Evolutionary conservation across 352 stramenopile genomes (phyloP), one percentile per base, ranked within the genome.

Genomic region (Phytopythium aichiense): DNA sequence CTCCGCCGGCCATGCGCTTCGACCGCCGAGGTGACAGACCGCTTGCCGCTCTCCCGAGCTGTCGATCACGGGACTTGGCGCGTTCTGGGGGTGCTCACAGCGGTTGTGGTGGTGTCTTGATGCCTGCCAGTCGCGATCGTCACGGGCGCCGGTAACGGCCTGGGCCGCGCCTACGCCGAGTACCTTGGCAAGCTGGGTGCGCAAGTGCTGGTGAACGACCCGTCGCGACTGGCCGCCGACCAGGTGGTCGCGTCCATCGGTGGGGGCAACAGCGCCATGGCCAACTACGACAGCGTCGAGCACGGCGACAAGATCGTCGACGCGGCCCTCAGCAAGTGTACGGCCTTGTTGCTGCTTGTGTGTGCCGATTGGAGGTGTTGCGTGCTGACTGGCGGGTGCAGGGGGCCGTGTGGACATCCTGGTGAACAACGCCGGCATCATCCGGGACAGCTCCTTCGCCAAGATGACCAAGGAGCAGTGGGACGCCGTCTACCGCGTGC

Each of bases 391-490:
- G 43, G 11, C 8, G 54, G 23, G 15, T 8, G 25, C 54, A 89
- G 80, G 79, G 74, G 93, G 89, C 0, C 73, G 83, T 12, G 78
- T 97, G 54, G 94, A 98, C 65, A 87, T 97, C 42, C 65, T 98
- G 11, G 74, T 98, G 49, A 98, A 98, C 73, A 98, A 98, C 68
- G 94, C 94, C 8, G 94, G 84, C 13, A 89, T 92, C 72, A 71
- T 99, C 73, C 78, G 95, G 61, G 70, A 96, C 82, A 77, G 92
- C 65, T 89, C 83, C 23, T 94, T 97, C 56, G 72, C 79, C 18
- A 89, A 89, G 54, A 95, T 97, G 89, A 91, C 76, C 28, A 67
- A 92, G 54, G 66, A 89, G 49, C 79, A 96, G 37, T 97, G 87
- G 87, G 74, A 96, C 49, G 69, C 78, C 2, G 87, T 97, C 33